phyloP scores from a whole-genome alignment of 192 early-diverging fungal species.

The Coemansia pectinata region DNA sequence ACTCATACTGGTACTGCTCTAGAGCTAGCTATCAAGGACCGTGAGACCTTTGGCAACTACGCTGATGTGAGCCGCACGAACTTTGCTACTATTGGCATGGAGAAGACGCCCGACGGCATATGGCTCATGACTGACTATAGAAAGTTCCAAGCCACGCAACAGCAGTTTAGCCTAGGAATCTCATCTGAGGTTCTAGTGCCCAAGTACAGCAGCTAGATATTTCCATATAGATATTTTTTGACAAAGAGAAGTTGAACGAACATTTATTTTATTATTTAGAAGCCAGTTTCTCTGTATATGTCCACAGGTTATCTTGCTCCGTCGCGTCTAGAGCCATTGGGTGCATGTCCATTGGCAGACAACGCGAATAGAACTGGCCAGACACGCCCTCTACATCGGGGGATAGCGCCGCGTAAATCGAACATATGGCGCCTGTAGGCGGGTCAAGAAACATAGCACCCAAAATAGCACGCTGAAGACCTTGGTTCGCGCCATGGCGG shows the following conservation, averaged over 20 bases:
- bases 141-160: slow-evolving; percentile 19
- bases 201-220: slow-evolving; percentile 8
- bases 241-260: not conserved
- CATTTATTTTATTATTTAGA: not conserved
- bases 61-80: not conserved
- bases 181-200: slow-evolving; percentile 2
- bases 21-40: slow-evolving; percentile 12
- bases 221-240: not conserved
- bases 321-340: slow-evolving; percentile 6
- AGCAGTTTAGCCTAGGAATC: not conserved
- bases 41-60: not conserved
- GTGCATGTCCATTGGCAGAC: slow-evolving; percentile 10
- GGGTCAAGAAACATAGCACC: not conserved
- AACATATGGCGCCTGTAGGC: slow-evolving; percentile 10
- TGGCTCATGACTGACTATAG: slow-evolving; percentile 14
- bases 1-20: slow-evolving; percentile 11
- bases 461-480: not conserved
- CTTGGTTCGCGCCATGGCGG: not conserved
- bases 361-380: slow-evolving; percentile 14
- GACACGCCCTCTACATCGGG: slow-evolving; percentile 9
- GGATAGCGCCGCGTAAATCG: slow-evolving; percentile 10
- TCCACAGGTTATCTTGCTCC: slow-evolving; percentile 27
- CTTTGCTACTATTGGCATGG: slow-evolving; percentile 1
- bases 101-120: slow-evolving; percentile 12
- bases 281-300: slow-evolving; percentile 19